These are phyloP conservation scores for Lepidium sativum DNA, from an alignment of 345 rosid species.

Conservation along the genomic window DNA sequence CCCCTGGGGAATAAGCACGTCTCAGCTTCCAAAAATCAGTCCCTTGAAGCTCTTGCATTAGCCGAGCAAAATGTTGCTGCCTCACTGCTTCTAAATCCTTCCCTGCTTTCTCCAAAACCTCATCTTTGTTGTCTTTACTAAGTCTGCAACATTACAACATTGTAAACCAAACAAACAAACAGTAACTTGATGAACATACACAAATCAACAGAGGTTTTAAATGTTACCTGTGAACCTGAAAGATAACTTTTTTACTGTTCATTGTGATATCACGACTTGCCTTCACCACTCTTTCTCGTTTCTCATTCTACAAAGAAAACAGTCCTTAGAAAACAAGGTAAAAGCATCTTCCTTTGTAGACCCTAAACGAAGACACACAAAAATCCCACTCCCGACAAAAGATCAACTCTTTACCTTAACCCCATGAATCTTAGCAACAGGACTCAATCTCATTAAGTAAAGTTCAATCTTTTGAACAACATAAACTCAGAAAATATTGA, in stretches of 20 bases:
- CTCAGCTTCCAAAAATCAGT: slow-evolving; percentile 90
- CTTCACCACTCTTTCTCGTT: slow-evolving; percentile 87
- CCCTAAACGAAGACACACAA: background rate
- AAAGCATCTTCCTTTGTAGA: background rate
- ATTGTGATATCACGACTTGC: slow-evolving; percentile 92
- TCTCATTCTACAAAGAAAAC: slow-evolving; percentile 55
- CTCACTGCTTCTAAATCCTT: slow-evolving; percentile 63
- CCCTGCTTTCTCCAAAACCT: slow-evolving; percentile 74
- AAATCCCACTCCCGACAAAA: background rate
- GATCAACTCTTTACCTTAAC: background rate
- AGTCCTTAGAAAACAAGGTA: background rate
- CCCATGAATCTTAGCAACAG: background rate
- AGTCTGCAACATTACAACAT: slow-evolving; percentile 35
- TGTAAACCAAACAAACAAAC: background rate
- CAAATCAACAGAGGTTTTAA: background rate
- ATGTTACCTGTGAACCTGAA: slow-evolving; percentile 86
- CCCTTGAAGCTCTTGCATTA: slow-evolving; percentile 80
- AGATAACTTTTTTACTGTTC: slow-evolving; percentile 93
- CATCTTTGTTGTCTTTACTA: slow-evolving; percentile 59
- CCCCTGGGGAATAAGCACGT: slow-evolving; percentile 94
- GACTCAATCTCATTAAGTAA: background rate
- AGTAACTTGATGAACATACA: background rate
- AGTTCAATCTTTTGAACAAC: background rate
- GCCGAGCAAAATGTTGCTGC: slow-evolving; percentile 45
- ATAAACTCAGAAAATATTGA: background rate